These are phyloP conservation scores for Artomyces pyxidatus DNA, from an alignment of 768 basidiomycete genomes.

Conservation along the genomic window DNA sequence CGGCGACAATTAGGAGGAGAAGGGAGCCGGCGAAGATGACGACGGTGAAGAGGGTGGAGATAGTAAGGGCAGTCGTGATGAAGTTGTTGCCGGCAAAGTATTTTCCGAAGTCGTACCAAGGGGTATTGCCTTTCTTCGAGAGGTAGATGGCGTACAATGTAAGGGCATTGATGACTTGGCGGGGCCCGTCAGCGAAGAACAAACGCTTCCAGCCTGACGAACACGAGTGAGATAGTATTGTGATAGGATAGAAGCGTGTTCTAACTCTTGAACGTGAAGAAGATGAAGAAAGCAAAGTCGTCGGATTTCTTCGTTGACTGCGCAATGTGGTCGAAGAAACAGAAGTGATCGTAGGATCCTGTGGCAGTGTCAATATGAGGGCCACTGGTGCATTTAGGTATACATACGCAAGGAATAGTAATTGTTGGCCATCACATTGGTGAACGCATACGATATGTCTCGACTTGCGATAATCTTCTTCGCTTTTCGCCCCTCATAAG, in stretches of 20 bases:
- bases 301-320: slow-evolving; percentile 95
- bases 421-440: slow-evolving; percentile 93
- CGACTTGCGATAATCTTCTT: slow-evolving; percentile 92
- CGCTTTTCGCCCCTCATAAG: slow-evolving; percentile 87
- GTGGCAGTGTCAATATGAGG: no score
- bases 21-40: slow-evolving; percentile 81
- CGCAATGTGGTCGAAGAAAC: slow-evolving; percentile 95
- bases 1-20: slow-evolving; percentile 74
- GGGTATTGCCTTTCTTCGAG: slow-evolving; percentile 38
- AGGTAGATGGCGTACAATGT: slow-evolving; percentile 90
- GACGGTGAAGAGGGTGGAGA: slow-evolving; percentile 88
- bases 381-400: no score
- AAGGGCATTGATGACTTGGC: slow-evolving; percentile 95
- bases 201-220: slow-evolving; percentile 76
- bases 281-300: slow-evolving; percentile 98
- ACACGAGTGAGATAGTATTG: slow-evolving; percentile 2
- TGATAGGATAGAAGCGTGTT: slow-evolving; percentile 6
- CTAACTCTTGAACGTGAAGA: slow-evolving; percentile 98
- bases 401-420: slow-evolving; percentile 90
- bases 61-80: slow-evolving; percentile 74
- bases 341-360: slow-evolving; percentile 97
- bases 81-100: slow-evolving; percentile 69
- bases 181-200: slow-evolving; percentile 88
- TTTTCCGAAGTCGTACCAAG: slow-evolving; percentile 64
- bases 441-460: slow-evolving; percentile 97